A percentile compares a stretch with the other conserved stretches of the same genome.
phyloP scores from a whole-genome alignment of 2,329 filamentous ascomycete species.

The Penicillium sp. region DNA sequence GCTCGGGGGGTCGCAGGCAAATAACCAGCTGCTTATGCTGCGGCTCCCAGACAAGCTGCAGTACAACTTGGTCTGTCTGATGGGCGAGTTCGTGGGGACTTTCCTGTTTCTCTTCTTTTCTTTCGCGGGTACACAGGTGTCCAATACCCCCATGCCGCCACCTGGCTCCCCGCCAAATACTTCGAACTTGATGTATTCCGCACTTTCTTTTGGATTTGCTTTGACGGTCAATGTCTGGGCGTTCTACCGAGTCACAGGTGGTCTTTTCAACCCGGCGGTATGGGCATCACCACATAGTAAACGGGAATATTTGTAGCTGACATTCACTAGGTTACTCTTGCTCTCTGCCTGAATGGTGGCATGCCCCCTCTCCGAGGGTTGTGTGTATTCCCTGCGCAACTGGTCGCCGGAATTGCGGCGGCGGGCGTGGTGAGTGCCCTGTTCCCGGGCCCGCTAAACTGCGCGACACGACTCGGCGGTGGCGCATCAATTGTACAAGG shows the following conservation, averaged over 20 bases:
- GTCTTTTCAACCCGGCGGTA: constrained; percentile 54
- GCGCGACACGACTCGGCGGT: constrained; percentile 56
- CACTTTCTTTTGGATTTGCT: constrained; percentile 48
- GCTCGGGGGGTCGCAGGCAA: constrained; percentile 4
- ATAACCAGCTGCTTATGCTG: constrained; percentile 36
- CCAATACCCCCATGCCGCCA: constrained; percentile 40
- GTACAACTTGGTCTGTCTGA: constrained; percentile 48
- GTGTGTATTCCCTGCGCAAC: constrained; percentile 57
- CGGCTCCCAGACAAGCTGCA: constrained; percentile 36
- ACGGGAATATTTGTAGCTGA: constrained; percentile 1
- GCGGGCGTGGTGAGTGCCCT: constrained; percentile 58
- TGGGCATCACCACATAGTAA: constrained; percentile 5
- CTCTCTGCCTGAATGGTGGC: constrained; percentile 59
- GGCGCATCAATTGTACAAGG: constrained; percentile 57
- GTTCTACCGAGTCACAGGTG: constrained; percentile 54
- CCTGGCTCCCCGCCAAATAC: constrained; percentile 38
- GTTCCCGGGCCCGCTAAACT: constrained; percentile 58
- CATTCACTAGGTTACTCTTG: constrained; percentile 53
- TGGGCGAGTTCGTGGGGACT: constrained; percentile 55
- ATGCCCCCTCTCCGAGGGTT: constrained; percentile 55
- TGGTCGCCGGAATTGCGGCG: constrained; percentile 60
- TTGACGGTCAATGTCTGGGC: constrained; percentile 56
- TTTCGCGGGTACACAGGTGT: constrained; percentile 49
- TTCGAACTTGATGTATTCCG: constrained; percentile 44
- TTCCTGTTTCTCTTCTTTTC: constrained; percentile 53